Evolutionary conservation across 2,329 filamentous ascomycete species (phyloP).

Genomic region (Alternaria sp.): DNA sequence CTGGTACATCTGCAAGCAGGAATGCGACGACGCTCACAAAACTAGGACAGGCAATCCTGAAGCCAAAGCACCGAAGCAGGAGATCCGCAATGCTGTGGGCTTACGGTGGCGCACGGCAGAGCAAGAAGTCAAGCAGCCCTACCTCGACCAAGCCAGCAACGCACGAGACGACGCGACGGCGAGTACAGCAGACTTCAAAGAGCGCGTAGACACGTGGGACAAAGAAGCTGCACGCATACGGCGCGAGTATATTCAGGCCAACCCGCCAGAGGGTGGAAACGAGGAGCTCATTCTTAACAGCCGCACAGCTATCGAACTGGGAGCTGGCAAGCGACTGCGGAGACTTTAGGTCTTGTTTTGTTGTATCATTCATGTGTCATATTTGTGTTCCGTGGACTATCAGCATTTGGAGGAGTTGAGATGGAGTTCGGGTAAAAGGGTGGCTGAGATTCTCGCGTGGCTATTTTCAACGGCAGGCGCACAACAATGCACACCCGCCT

Average conservation of each 20-base stretch:
- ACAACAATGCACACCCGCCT: neutral
- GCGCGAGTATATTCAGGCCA: conserved; percentile 49
- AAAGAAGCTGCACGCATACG: conserved; percentile 61
- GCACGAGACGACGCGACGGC: conserved; percentile 71
- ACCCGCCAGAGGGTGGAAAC: conserved; percentile 41
- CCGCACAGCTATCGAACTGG: conserved; percentile 48
- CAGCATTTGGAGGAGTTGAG: conserved; percentile 26
- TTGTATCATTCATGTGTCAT: conserved; percentile 28
- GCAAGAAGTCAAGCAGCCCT: conserved; percentile 75
- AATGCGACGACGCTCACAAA: conserved; percentile 72
- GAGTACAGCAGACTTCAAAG: conserved; percentile 65
- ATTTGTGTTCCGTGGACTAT: conserved; percentile 24
- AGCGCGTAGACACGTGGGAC: conserved; percentile 74
- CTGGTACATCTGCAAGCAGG: conserved; percentile 66
- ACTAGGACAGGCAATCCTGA: conserved; percentile 68
- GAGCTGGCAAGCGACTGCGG: conserved; percentile 43
- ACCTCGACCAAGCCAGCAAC: conserved; percentile 73
- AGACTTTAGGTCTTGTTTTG: conserved; percentile 28
- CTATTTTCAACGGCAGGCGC: conserved; percentile 1
- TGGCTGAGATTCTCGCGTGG: conserved; percentile 1
- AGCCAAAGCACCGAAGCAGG: conserved; percentile 70
- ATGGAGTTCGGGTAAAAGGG: conserved; percentile 11
- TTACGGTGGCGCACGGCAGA: conserved; percentile 87
- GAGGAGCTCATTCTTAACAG: conserved; percentile 41
- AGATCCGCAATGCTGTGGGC: conserved; percentile 84